These are phyloP conservation scores for Stropharia rugosoannulata DNA, from an alignment of 768 basidiomycete genomes.

Conservation along the genomic window DNA sequence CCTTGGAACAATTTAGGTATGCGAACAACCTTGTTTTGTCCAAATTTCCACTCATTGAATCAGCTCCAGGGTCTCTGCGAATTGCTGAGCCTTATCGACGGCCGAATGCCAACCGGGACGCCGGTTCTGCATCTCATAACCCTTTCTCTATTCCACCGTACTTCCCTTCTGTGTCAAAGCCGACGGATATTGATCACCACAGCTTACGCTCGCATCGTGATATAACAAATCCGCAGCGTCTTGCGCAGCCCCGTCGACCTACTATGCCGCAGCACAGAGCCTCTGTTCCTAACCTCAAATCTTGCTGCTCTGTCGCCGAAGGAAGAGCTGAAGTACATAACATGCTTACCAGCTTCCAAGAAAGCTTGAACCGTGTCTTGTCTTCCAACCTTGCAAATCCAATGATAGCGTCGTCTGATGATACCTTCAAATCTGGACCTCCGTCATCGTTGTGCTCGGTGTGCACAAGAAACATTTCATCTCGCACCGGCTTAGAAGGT, in stretches of 20 bases:
- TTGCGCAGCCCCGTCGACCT: background rate
- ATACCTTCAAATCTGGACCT: constrained; percentile 4
- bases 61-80: background rate
- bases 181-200: constrained; percentile 16
- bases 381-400: constrained; percentile 19
- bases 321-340: constrained; percentile 48
- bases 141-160: background rate
- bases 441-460: constrained; percentile 30
- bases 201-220: background rate
- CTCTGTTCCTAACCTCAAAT: constrained; percentile 8
- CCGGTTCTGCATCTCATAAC: background rate
- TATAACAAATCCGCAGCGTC: background rate
- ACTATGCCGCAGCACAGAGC: constrained; percentile 16
- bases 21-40: background rate
- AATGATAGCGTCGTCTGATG: background rate
- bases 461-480: constrained; percentile 27
- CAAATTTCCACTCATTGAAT: background rate
- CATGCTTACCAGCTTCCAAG: constrained; percentile 51
- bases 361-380: constrained; percentile 49
- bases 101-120: background rate
- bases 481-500: constrained; percentile 18
- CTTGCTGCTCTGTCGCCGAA: constrained; percentile 45
- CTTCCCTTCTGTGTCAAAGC: background rate
- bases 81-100: background rate
- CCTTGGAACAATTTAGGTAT: constrained; percentile 9